These are phyloP conservation scores for Zygoascus sp. DNA, from an alignment of 1,139 yeast genomes.

Conservation along the genomic window DNA sequence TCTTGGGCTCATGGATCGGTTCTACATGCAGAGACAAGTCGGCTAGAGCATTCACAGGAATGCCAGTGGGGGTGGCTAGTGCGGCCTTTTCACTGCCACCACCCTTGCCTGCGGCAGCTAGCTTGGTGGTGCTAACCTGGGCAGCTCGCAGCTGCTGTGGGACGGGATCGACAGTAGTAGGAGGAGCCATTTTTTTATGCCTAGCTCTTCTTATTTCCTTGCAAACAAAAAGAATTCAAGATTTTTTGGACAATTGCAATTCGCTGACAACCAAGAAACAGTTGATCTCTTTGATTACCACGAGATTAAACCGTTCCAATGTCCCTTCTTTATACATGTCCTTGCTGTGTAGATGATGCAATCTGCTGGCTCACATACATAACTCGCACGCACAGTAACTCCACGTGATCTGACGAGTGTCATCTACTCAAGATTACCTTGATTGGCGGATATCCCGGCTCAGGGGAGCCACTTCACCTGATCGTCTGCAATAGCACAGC, in stretches of 20 bases:
- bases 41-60: constrained; percentile 6
- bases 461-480: no score
- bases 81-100: background rate
- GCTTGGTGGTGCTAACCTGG: no score
- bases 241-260: no score
- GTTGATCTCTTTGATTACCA: background rate
- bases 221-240: no score
- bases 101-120: background rate
- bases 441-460: background rate
- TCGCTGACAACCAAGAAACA: no score
- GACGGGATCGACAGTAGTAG: constrained; percentile 6
- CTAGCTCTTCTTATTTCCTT: no score
- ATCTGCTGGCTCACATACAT: background rate
- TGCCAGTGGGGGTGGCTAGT: constrained; percentile 10
- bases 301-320: background rate
- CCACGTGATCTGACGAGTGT: background rate
- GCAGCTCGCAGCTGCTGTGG: no score
- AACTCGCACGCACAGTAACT: background rate
- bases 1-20: constrained; percentile 2
- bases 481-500: background rate
- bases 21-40: constrained; percentile 3
- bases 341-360: background rate
- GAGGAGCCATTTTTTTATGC: constrained; percentile 12
- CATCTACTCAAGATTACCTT: background rate
- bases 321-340: background rate